Evolutionary conservation across 495 filamentous ascomycete genomes (phyloP), one percentile per base, ranked within the genome.

Genomic region (Cercophora samala): DNA sequence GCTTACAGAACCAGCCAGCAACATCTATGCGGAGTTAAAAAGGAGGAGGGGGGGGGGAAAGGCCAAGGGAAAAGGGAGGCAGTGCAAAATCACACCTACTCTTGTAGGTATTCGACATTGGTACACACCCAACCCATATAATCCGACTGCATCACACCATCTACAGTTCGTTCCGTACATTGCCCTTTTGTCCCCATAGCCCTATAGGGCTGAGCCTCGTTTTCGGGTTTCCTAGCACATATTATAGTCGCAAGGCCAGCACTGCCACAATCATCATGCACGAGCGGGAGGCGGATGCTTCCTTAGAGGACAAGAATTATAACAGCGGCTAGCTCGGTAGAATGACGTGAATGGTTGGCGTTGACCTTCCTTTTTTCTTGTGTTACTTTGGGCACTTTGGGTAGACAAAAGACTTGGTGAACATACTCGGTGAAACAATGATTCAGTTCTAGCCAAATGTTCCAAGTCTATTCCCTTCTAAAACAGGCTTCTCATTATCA

Each of bases 211-310:
- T 46, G 37, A 46, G 37, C 37, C 37, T 46, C 37, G 37, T 46
- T 46, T 46, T 46, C 37, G 37, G 37, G 2, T 46, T 46, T 13
- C 37, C 8, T 46, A 46, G 37, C 13, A 46, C 37, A 18, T 46
- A 46, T 2, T 11, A 17, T 46, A 9, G 46, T 51, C 3, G 37
- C 53, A 52, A 56, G 15, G 58, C 54, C 24, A 64, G 66, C 66
- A 68, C 66, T 68, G 66, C 66, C 66, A 68, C 66, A 59, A 60
- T 68, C 42, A 60, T 46, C 61, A 53, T 64, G 66, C 66, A 68
- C 59, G 60, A 51, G 37, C 37, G 37, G 37, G 37, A 46, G 37
- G 37, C 37, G 37, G 37, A 46, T 46, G 37, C 37, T 46, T 46
- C 37, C 37, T 46, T 46, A 13, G 37, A 9, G 13, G 37, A 29